phyloP scores from a whole-genome alignment of 2,329 filamentous ascomycete genomes.

The Camillea tinctor region DNA sequence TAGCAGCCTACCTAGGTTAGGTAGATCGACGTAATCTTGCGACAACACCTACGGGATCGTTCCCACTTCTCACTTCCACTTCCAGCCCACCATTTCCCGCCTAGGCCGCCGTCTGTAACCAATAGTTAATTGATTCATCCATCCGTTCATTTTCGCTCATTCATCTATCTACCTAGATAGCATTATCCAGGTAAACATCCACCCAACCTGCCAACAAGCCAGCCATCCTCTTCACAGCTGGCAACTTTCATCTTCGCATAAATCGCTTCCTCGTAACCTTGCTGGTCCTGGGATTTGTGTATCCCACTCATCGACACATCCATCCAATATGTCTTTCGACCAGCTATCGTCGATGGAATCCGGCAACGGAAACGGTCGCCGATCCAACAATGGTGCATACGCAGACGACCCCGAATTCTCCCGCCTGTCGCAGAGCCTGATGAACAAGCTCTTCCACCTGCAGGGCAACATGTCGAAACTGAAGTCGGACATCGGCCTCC shows the following conservation, averaged over 20 bases:
- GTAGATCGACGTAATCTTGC: neutral
- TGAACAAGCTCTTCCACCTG: conserved; percentile 84
- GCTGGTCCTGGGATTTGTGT: conserved; percentile 3
- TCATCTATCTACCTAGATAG: neutral
- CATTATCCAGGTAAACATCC: too few species aligned
- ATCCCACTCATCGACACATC: conserved; percentile 1
- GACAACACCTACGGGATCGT: neutral
- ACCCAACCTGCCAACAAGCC: neutral
- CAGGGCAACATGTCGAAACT: conserved; percentile 86
- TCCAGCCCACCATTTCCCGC: neutral
- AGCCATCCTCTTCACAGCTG: conserved; percentile 1
- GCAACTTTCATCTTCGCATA: neutral
- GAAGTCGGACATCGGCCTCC: conserved; percentile 76
- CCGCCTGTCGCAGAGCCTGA: conserved; percentile 76
- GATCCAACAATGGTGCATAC: conserved; percentile 53
- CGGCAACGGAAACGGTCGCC: conserved; percentile 65
- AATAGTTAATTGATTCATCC: neutral
- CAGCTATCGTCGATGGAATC: conserved; percentile 82
- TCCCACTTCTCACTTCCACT: neutral
- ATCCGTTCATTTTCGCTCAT: neutral
- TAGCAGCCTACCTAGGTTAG: neutral
- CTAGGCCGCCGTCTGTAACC: neutral
- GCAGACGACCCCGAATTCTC: conserved; percentile 92
- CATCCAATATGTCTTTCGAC: conserved; percentile 78
- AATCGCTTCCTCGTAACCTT: conserved; percentile 1